Evolutionary conservation across 192 early-diverging fungal genomes (phyloP).

Genomic region (Spinellus fusiger): DNA sequence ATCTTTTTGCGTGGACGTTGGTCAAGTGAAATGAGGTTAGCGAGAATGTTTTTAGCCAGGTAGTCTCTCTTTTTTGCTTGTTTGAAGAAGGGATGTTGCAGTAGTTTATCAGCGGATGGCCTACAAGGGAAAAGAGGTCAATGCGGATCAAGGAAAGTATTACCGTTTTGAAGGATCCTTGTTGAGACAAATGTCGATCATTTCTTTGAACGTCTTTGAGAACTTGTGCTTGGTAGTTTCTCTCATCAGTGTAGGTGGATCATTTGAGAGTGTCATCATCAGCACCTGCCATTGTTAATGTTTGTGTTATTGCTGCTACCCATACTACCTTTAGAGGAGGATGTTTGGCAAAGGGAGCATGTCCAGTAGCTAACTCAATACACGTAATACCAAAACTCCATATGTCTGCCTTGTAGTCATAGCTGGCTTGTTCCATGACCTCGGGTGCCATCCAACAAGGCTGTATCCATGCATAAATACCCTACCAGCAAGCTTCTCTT

Average conservation of each 20-base stretch:
- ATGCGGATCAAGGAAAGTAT: background rate
- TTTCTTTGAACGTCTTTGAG: constrained; percentile 74
- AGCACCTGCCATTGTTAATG: constrained; percentile 44
- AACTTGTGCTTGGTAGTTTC: constrained; percentile 70
- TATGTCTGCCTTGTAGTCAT: constrained; percentile 87
- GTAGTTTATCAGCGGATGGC: constrained; percentile 70
- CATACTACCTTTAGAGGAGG: constrained; percentile 72
- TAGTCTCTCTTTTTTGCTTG: constrained; percentile 65
- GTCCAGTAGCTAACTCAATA: constrained; percentile 78
- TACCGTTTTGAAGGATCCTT: constrained; percentile 72
- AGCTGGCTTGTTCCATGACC: constrained; percentile 89
- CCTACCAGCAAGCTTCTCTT: background rate
- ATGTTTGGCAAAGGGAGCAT: constrained; percentile 85
- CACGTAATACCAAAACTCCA: constrained; percentile 91
- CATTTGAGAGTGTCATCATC: constrained; percentile 83
- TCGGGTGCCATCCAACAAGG: constrained; percentile 71
- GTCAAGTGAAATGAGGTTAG: constrained; percentile 61
- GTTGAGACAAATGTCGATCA: constrained; percentile 77
- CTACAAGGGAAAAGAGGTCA: constrained; percentile 30
- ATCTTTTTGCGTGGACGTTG: constrained; percentile 57
- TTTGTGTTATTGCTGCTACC: background rate
- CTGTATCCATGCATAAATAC: constrained; percentile 9
- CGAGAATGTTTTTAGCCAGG: constrained; percentile 50
- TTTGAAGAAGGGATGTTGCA: constrained; percentile 76
- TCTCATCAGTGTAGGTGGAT: constrained; percentile 78